Evolutionary conservation across 129 eudicot species (phyloP).

Genomic region (Calendula officinalis): DNA sequence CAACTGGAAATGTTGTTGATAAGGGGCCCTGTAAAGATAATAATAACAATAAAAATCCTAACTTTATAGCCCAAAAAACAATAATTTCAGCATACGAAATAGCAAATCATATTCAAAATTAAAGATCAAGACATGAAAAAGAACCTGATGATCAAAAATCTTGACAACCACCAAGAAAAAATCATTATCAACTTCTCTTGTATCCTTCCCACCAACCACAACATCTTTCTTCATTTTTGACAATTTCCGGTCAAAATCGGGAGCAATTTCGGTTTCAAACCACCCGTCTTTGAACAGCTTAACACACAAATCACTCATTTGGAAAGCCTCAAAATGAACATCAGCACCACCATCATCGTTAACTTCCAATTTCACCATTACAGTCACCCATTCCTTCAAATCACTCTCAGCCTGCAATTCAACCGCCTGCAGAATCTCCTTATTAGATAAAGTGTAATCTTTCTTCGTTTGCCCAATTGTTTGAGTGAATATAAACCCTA

Average conservation of each 20-base stretch:
- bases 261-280: conserved; percentile 62
- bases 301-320: conserved; percentile 90
- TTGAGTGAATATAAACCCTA: conserved; percentile 93
- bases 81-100: not conserved
- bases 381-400: conserved; percentile 97
- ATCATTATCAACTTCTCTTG: conserved; percentile 83
- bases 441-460: conserved; percentile 75
- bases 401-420: conserved; percentile 78
- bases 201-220: conserved; percentile 92
- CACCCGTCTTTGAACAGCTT: conserved; percentile 81
- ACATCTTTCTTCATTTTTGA: conserved; percentile 94
- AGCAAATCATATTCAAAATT: not conserved
- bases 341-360: conserved; percentile 93
- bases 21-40: conserved; percentile 74
- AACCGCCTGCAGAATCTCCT: conserved; percentile 78
- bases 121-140: conserved; percentile 3
- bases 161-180: conserved; percentile 96
- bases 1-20: conserved; percentile 78
- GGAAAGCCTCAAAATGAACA: conserved; percentile 97
- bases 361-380: conserved; percentile 82
- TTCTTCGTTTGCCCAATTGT: conserved; percentile 69
- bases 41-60: not conserved
- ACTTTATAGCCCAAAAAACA: not conserved
- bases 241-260: conserved; percentile 63
- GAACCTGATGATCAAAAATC: conserved; percentile 92